phyloP scores from a whole-genome alignment of 2,329 filamentous ascomycete genomes.

The Tolypocladium tundrense region DNA sequence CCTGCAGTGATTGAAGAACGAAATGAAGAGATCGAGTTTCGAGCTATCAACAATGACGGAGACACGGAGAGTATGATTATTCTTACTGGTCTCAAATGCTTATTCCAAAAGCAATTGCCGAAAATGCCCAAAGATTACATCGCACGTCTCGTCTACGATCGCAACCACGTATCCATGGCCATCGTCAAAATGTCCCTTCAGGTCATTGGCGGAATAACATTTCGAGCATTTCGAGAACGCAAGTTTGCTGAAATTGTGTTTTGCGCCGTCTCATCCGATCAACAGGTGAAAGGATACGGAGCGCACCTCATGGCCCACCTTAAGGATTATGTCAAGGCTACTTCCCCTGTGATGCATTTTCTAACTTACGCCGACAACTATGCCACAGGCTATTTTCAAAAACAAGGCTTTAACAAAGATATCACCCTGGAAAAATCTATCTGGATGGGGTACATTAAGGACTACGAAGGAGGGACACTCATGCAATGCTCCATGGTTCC shows the following conservation, averaged over 20 bases:
- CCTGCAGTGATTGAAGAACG: slow-evolving; percentile 89
- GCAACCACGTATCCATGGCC: slow-evolving; percentile 89
- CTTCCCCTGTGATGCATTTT: slow-evolving; percentile 96
- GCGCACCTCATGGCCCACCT: slow-evolving; percentile 96
- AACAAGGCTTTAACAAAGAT: slow-evolving; percentile 97
- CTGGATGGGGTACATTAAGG: slow-evolving; percentile 99
- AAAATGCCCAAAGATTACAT: slow-evolving; percentile 99
- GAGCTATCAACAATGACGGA: slow-evolving; percentile 95
- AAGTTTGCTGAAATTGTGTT: slow-evolving; percentile 98
- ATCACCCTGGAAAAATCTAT: slow-evolving; percentile 81
- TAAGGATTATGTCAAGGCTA: slow-evolving; percentile 97
- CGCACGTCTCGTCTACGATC: slow-evolving; percentile 90
- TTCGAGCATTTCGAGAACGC: slow-evolving; percentile 83
- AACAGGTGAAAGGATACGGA: slow-evolving; percentile 97
- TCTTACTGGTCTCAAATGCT: slow-evolving; percentile 88
- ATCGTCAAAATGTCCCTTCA: slow-evolving; percentile 95
- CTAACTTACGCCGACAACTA: slow-evolving; percentile 98
- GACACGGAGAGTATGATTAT: slow-evolving; percentile 83
- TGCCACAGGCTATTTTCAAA: slow-evolving; percentile 97
- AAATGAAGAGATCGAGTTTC: slow-evolving; percentile 89
- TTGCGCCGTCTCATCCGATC: slow-evolving; percentile 92
- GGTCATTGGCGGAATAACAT: slow-evolving; percentile 92
- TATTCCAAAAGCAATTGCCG: slow-evolving; percentile 95
- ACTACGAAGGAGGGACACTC: slow-evolving; percentile 96
- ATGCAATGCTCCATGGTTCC: slow-evolving; percentile 99